These are phyloP conservation scores for Heritiera littoralis DNA, from an alignment of 345 rosid species.

Conservation along the genomic window DNA sequence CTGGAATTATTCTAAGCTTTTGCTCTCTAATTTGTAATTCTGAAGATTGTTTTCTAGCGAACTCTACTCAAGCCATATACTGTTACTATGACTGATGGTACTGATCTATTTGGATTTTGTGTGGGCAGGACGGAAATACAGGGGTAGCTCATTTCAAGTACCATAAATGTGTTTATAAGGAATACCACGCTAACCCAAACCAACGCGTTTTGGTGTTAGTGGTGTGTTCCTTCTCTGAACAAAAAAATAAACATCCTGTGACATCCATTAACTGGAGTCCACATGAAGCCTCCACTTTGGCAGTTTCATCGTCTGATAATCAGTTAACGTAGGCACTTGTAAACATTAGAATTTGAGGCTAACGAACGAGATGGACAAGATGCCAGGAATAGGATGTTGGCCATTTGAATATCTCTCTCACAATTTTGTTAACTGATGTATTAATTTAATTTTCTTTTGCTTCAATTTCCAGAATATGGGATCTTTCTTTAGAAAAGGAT, in stretches of 20 bases:
- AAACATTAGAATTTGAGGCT: not conserved
- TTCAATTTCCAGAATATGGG: slow-evolving; percentile 73
- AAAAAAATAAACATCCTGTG: too few species aligned
- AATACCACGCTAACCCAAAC: too few species aligned
- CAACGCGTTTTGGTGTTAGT: too few species aligned
- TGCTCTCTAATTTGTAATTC: not conserved
- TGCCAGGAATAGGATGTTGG: not conserved
- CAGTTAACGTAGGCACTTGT: slow-evolving; percentile 74
- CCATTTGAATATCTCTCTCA: not conserved
- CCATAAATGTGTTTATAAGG: too few species aligned
- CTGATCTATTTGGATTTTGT: not conserved
- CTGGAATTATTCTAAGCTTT: not conserved
- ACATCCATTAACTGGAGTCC: slow-evolving; percentile 97
- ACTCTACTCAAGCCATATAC: not conserved
- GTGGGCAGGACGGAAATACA: slow-evolving; percentile 64
- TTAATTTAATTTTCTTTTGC: not conserved
- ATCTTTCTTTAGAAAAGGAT: slow-evolving; percentile 89
- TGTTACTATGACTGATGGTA: not conserved
- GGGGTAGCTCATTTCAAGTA: slow-evolving; percentile 86
- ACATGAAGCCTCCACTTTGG: slow-evolving; percentile 81
- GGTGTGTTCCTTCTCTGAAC: too few species aligned
- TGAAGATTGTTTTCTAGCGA: not conserved
- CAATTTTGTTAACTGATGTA: not conserved
- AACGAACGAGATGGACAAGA: not conserved
- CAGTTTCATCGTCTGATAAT: slow-evolving; percentile 85